These are phyloP conservation scores for Dichomitus squalens DNA, from an alignment of 1,284 basidiomycete species.

Conservation along the genomic window DNA sequence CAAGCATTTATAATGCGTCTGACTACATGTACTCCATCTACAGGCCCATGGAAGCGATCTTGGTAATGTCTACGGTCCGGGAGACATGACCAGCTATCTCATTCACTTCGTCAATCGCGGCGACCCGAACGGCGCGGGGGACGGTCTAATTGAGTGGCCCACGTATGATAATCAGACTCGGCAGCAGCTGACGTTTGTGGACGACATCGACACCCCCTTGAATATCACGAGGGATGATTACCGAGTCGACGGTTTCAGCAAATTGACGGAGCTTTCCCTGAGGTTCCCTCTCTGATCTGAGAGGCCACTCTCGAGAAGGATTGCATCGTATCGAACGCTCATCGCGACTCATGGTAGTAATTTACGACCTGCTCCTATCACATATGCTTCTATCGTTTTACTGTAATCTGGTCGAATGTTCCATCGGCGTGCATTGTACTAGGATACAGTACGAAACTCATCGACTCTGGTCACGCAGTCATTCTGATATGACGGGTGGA, in stretches of 20 bases:
- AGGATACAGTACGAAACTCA: no score
- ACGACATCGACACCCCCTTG: slow-evolving; percentile 19
- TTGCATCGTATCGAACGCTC: no score
- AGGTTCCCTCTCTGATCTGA: slow-evolving; percentile 2
- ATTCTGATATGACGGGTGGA: no score
- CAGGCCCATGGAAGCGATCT: slow-evolving; percentile 13
- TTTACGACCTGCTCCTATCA: no score
- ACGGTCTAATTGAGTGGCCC: slow-evolving; percentile 4
- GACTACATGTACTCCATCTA: slow-evolving; percentile 2
- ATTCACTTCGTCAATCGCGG: slow-evolving; percentile 18
- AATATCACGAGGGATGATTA: slow-evolving; percentile 31
- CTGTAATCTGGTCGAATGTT: no score
- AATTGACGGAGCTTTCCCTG: slow-evolving; percentile 2
- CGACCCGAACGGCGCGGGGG: slow-evolving; percentile 13
- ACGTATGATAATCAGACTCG: slow-evolving; percentile 8
- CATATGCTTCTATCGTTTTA: no score
- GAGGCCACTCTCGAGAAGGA: no score
- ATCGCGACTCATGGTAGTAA: no score
- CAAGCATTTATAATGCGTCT: background rate
- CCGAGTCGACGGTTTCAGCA: slow-evolving; percentile 18
- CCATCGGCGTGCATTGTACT: no score
- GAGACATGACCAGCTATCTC: slow-evolving; percentile 14
- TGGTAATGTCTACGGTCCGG: slow-evolving; percentile 8
- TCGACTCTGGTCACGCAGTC: no score
- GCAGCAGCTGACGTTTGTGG: slow-evolving; percentile 20